Conservation (phyloP, 2,329 filamentous ascomycete genomes). For the Beauveria australis region DNA sequence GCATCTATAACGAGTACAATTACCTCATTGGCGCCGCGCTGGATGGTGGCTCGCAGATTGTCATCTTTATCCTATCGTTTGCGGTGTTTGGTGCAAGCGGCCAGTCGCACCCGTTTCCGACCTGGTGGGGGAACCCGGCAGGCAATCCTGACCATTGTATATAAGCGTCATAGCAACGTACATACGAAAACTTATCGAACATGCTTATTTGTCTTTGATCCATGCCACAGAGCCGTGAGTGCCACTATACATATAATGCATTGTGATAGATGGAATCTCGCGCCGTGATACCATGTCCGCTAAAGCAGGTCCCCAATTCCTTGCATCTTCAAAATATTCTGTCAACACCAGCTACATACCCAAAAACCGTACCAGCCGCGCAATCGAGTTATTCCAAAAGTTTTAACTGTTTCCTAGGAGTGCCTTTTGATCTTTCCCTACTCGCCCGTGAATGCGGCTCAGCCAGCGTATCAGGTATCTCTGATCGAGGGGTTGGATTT, state of each 20-base stretch:
- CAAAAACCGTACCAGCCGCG: background rate
- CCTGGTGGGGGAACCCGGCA: conserved; percentile 15
- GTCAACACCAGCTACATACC: background rate
- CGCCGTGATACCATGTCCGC: no score
- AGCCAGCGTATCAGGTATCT: background rate
- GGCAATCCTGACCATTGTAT: conserved; percentile 15
- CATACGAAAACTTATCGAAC: no score
- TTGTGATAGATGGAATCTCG: no score
- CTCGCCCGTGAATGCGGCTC: background rate
- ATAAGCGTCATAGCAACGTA: background rate
- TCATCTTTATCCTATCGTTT: conserved; percentile 21
- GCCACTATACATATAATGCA: no score
- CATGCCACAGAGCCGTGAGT: no score
- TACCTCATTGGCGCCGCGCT: conserved; percentile 20
- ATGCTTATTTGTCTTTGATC: no score
- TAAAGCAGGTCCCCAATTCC: no score
- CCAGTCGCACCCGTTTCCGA: conserved; percentile 15
- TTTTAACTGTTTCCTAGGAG: conserved; percentile 1
- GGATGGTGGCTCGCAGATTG: conserved; percentile 20
- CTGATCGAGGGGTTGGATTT: background rate
- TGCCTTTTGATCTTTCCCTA: background rate
- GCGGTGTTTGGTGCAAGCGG: conserved; percentile 19
- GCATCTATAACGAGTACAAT: conserved; percentile 21
- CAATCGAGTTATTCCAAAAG: background rate
- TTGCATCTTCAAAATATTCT: no score